Evolutionary conservation across 371 early-diverging fungal genomes (phyloP).

Genomic region (Rhizopus stolonifer): DNA sequence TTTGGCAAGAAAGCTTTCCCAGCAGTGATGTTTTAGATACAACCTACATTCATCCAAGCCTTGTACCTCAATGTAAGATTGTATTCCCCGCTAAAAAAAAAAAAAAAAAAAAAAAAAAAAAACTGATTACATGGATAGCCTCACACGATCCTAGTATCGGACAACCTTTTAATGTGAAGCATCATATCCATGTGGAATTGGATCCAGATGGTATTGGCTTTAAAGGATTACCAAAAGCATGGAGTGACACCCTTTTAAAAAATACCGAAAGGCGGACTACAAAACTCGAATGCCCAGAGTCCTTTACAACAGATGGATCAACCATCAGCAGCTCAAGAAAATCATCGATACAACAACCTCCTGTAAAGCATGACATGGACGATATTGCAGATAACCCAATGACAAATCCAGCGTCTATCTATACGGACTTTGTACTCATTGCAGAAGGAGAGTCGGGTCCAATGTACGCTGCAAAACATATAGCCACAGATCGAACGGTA

Average conservation of each 20-base stretch:
- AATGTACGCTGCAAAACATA: slow-evolving; percentile 52
- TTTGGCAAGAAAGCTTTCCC: slow-evolving; percentile 53
- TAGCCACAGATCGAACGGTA: slow-evolving; percentile 35
- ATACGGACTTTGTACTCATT: slow-evolving; percentile 45
- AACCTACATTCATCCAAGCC: slow-evolving; percentile 50
- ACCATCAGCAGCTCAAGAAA: background rate
- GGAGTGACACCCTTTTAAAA: slow-evolving; percentile 25
- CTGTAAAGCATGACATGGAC: background rate
- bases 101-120: background rate
- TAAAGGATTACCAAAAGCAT: slow-evolving; percentile 48
- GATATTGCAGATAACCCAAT: slow-evolving; percentile 23
- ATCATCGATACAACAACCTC: background rate
- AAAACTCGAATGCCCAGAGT: slow-evolving; percentile 13
- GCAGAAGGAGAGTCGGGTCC: slow-evolving; percentile 77
- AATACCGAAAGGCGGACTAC: slow-evolving; percentile 3
- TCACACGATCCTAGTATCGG: slow-evolving; percentile 30
- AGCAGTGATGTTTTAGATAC: slow-evolving; percentile 58
- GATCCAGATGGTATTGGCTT: slow-evolving; percentile 35
- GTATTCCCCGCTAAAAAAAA: no score
- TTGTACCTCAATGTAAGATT: slow-evolving; percentile 38
- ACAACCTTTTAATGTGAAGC: slow-evolving; percentile 53
- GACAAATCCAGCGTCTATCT: slow-evolving; percentile 35
- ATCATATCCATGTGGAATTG: slow-evolving; percentile 50
- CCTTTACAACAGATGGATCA: background rate
- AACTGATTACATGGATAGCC: background rate